These are phyloP conservation scores for Rhexocercosporidium sp. DNA, from an alignment of 2,329 filamentous ascomycete species.

Conservation along the genomic window DNA sequence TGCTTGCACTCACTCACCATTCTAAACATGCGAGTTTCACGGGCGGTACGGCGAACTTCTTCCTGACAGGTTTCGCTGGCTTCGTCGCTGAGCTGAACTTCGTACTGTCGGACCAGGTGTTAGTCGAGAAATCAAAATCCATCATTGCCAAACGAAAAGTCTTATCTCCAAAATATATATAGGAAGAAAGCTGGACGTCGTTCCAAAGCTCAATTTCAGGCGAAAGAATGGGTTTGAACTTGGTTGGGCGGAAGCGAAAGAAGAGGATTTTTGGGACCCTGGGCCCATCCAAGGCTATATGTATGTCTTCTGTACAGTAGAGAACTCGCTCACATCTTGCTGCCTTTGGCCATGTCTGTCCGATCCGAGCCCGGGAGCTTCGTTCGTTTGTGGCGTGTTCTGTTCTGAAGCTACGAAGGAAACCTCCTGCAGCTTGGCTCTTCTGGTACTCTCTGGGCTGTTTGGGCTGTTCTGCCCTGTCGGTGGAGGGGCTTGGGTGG, in stretches of 20 bases:
- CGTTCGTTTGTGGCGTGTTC: constrained; percentile 16
- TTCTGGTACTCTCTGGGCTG: background rate
- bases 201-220: too few relatives aligned
- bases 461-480: background rate
- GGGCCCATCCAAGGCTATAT: constrained; percentile 4
- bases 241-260: background rate
- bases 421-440: constrained; percentile 6
- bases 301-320: background rate
- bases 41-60: constrained; percentile 46
- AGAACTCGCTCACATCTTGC: constrained; percentile 13
- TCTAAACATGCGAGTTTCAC: constrained; percentile 57
- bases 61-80: constrained; percentile 30
- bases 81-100: constrained; percentile 14
- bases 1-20: constrained; percentile 48
- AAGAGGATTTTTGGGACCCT: background rate
- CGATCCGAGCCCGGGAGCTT: background rate
- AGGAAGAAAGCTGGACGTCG: too few relatives aligned
- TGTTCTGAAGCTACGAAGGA: constrained; percentile 7
- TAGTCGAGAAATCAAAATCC: constrained; percentile 15
- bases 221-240: background rate
- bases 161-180: background rate
- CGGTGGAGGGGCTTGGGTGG: constrained; percentile 7
- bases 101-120: constrained; percentile 12
- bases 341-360: constrained; percentile 16
- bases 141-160: constrained; percentile 2